These are phyloP conservation scores for Phaeotremella fagi DNA, from an alignment of 768 basidiomycete genomes.

Conservation along the genomic window DNA sequence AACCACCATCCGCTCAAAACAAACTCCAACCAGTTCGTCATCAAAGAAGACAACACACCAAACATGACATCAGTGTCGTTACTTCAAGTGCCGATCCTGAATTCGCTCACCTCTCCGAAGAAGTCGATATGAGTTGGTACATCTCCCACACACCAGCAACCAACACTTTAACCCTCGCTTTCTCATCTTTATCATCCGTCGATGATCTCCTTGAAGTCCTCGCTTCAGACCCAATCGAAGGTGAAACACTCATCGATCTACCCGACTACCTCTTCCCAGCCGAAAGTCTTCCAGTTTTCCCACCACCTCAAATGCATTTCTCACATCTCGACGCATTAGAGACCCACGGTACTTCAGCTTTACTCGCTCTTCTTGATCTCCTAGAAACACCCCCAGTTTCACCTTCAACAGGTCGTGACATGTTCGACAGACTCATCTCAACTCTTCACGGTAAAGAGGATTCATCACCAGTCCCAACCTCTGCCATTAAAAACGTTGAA, in stretches of 20 bases:
- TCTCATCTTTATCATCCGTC: slow-evolving; percentile 28
- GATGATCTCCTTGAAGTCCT: slow-evolving; percentile 36
- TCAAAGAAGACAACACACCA: neutral
- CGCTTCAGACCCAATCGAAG: slow-evolving; percentile 7
- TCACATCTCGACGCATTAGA: slow-evolving; percentile 20
- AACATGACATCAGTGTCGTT: slow-evolving; percentile 7
- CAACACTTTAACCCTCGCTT: slow-evolving; percentile 34
- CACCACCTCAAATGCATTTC: slow-evolving; percentile 22
- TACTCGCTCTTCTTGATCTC: slow-evolving; percentile 22
- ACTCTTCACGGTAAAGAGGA: neutral
- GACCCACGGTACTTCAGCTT: slow-evolving; percentile 23
- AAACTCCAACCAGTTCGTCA: neutral
- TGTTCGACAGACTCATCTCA: neutral
- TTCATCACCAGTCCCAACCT: neutral
- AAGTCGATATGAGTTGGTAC: slow-evolving; percentile 27
- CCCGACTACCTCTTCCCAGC: slow-evolving; percentile 26
- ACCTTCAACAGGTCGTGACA: slow-evolving; percentile 3
- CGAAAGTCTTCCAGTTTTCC: slow-evolving; percentile 3
- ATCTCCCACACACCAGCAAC: slow-evolving; percentile 40
- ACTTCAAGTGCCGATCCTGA: slow-evolving; percentile 14
- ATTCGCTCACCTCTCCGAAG: slow-evolving; percentile 6
- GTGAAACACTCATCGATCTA: slow-evolving; percentile 19
- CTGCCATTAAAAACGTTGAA: slow-evolving; percentile 27
- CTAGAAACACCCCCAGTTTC: slow-evolving; percentile 23
- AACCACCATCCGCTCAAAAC: slow-evolving; percentile 5